A percentile compares a stretch with the other conserved stretches of the same genome.
Conservation (phyloP, 2,329 filamentous ascomycete genomes). For the Sporothrix luriei region DNA sequence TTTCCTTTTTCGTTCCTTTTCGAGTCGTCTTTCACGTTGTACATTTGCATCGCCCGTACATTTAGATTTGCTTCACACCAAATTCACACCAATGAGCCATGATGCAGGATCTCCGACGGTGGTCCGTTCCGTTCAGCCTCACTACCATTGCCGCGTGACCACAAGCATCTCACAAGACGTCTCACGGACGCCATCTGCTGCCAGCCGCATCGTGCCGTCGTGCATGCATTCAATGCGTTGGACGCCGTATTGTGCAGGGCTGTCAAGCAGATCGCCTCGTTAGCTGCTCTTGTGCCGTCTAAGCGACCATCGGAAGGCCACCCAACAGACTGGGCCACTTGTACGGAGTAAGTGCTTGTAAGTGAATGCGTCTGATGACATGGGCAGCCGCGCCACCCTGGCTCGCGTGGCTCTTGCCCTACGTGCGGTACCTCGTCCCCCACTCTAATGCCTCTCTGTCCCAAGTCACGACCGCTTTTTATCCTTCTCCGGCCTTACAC, state of each 20-base stretch:
- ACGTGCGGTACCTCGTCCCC: background rate
- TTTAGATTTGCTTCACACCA: conserved; percentile 1
- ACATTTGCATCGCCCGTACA: background rate
- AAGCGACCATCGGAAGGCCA: background rate
- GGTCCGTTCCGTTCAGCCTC: conserved; percentile 14
- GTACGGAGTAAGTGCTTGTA: too few species aligned
- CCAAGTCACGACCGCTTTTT: background rate
- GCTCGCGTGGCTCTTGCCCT: background rate
- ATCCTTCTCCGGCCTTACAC: conserved; percentile 8
- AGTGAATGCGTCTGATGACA: background rate
- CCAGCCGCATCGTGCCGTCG: conserved; percentile 13
- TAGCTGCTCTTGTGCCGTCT: too few species aligned
- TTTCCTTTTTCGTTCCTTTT: background rate
- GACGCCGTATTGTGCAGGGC: too few species aligned
- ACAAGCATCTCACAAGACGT: background rate
- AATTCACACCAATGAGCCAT: background rate
- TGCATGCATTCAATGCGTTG: background rate
- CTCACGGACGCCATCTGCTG: conserved; percentile 1
- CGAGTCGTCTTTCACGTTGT: background rate
- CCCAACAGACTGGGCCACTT: background rate
- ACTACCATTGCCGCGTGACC: background rate
- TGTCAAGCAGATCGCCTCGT: too few species aligned
- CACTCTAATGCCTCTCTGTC: background rate
- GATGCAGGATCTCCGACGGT: background rate
- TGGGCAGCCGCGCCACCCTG: conserved; percentile 12